Base-by-base conservation (phyloP, 2,329 filamentous ascomycete species). In the Ceratocystiopsis brevicomis region DNA sequence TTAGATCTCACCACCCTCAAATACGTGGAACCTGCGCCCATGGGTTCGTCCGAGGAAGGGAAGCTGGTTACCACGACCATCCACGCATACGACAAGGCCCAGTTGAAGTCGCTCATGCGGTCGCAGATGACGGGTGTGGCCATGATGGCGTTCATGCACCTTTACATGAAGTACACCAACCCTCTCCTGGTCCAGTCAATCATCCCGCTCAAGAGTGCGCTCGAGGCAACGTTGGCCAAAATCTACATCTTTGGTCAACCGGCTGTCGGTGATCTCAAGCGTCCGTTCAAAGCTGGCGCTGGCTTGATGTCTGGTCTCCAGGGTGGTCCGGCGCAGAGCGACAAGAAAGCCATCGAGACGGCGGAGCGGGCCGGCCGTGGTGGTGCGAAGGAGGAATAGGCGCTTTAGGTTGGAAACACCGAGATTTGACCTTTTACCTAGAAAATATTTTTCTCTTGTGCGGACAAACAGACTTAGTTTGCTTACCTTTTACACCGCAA, bases 111-210 rank as follows among this genome's bases (percentile, higher is more conserved):
- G 51, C 72, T 85, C 52, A 84, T 88, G 73, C 90, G 90, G 63
- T 74, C 79, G 51, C 88, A 96, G 68, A 66, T 92, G 56, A 96
- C 94, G 83, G 90, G 90, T 47, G 71, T 98, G 46, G 87, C 74
- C 61, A 98, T 98, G 87, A 96, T 98, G 88, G 77, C 65, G 49
- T 83, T 95, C 58, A 96, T 98, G 88, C 90, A 98, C 68, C 53
- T 98, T 49, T 98, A 96, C 78, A 82, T 98, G 73, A 87, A 95
- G 64, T 98, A 96, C 79, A 96, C 87, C 68, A 98, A 96, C 77
- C 90, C 90, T 37, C 82, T 98, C 42, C 70, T 95, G 57, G 94
- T 98, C 68, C 90, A 98, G 76, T 92, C 82, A 61, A 94, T 98
- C 67, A 90, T 98, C 59, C 90, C 90, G 33, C 71, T 96, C 63